A percentile compares a stretch with the other conserved stretches of the same genome.
Conservation (phyloP, 306 rosid species). For the Canavalia gladiata region DNA sequence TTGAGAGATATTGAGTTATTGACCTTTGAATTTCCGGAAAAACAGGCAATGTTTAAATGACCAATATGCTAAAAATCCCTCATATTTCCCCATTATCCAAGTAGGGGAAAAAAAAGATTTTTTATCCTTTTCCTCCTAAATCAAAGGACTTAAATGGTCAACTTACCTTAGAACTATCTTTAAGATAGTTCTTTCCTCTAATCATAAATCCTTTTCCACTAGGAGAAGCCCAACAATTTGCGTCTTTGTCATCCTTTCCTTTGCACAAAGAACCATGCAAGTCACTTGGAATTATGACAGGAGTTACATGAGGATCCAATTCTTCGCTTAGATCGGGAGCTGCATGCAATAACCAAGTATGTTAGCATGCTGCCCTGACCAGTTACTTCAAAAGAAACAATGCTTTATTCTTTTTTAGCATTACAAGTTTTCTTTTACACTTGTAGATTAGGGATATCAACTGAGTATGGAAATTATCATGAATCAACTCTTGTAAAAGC, state of each 20-base stretch:
- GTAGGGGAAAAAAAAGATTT: not conserved
- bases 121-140: slow-evolving; percentile 32
- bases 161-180: slow-evolving; percentile 84
- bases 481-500: slow-evolving; percentile 34
- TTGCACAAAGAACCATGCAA: slow-evolving; percentile 68
- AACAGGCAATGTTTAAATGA: slow-evolving; percentile 30
- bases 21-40: slow-evolving; percentile 6
- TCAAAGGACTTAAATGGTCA: slow-evolving; percentile 30
- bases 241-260: slow-evolving; percentile 74
- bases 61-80: slow-evolving; percentile 21
- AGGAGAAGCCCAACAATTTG: slow-evolving; percentile 91
- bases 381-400: slow-evolving; percentile 26
- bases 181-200: slow-evolving; percentile 90
- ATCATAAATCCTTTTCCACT: slow-evolving; percentile 87
- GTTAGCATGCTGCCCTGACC: slow-evolving; percentile 25
- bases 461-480: not conserved
- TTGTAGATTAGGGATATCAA: slow-evolving; percentile 4
- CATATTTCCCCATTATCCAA: slow-evolving; percentile 3
- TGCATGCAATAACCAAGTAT: slow-evolving; percentile 56
- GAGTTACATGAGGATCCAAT: slow-evolving; percentile 65
- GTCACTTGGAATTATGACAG: slow-evolving; percentile 62
- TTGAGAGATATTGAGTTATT: slow-evolving; percentile 20
- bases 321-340: slow-evolving; percentile 70
- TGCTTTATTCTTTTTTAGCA: slow-evolving; percentile 27
- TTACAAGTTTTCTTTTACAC: not conserved